Evolutionary conservation across 768 basidiomycete species (phyloP), one percentile per base, ranked within the genome.

Genomic region (Suillus fuscotomentosus): DNA sequence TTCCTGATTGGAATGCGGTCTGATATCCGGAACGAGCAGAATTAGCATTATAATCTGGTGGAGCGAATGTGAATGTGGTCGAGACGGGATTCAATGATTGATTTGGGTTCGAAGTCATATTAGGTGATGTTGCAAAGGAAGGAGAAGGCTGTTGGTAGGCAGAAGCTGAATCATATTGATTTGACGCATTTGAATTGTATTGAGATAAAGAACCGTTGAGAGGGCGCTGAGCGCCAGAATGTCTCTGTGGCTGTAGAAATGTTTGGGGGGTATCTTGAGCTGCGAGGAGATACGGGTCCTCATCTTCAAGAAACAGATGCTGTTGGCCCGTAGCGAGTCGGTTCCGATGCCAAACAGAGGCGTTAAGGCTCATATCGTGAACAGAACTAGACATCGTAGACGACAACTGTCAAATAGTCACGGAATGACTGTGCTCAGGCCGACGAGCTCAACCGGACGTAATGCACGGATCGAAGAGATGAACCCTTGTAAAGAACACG

Each of bases 291-390:
- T 68, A 71, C 0, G 68, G 53, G 2, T 65, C 63, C 39, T 68
- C 63, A 27, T 77, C 74, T 27, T 77, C 75, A 54, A 77, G 76
- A 31, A 76, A 71, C 10, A 70, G 66, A 11, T 71, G 59, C 3
- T 65, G 70, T 13, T 57, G 67, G 57, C 31, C 5, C 31, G 70
- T 54, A 2, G 64, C 2, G 60, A 65, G 70, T 11, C 31, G 59
- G 5, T 67, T 68, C 0, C 55, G 31, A 2, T 68, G 67, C 76
- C 75, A 75, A 7, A 62, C 77, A 5, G 63, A 17, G 48, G 57
- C 60, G 27, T 68, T 65, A 13, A 41, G 50, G 0, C 41, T 63
- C 50, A 64, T 57, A 27, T 55, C 54, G 3, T 70, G 73, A 0
- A 70, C 63, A 48, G 70, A 68, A 0, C 67, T 67, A 9, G 76